Conservation (phyloP, 257 asterid species). For the Solanum ahanhuiri region DNA sequence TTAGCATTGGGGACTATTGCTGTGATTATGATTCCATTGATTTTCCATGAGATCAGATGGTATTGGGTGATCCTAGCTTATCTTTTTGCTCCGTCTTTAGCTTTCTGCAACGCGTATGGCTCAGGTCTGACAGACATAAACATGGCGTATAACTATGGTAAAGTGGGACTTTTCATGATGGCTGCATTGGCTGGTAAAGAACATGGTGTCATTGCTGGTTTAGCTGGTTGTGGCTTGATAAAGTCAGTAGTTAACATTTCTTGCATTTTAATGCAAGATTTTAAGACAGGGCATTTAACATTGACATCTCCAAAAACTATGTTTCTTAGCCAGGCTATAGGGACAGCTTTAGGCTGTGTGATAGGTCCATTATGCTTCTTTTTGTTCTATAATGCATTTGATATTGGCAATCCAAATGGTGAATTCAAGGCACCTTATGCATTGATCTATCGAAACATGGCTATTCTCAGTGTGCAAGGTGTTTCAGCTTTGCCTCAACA, state of each 20-base stretch:
- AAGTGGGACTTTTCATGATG: conserved; percentile 58
- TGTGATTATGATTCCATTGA: conserved; percentile 36
- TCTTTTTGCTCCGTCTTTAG: conserved; percentile 47
- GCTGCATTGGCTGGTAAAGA: conserved; percentile 68
- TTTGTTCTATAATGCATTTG: conserved; percentile 63
- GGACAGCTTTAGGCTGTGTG: conserved; percentile 58
- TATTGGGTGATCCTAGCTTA: conserved; percentile 53
- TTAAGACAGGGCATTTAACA: conserved; percentile 67
- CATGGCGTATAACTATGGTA: conserved; percentile 72
- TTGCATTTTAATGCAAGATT: conserved; percentile 58
- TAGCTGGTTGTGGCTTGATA: conserved; percentile 63
- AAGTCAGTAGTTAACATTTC: conserved; percentile 53
- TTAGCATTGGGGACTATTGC: conserved; percentile 28
- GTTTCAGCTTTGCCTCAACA: conserved; percentile 71
- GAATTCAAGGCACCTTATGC: conserved; percentile 86
- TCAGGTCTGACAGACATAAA: conserved; percentile 74
- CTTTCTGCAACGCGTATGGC: conserved; percentile 82
- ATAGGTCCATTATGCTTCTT: conserved; percentile 55
- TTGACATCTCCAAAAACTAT: conserved; percentile 54
- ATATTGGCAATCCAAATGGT: conserved; percentile 71
- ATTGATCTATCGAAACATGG: conserved; percentile 61
- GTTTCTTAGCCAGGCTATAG: conserved; percentile 61
- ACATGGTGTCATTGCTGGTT: conserved; percentile 65
- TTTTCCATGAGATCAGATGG: conserved; percentile 70
- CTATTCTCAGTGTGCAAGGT: conserved; percentile 75